Evolutionary conservation across 2,329 filamentous ascomycete genomes (phyloP), one percentile per base, ranked within the genome.

Genomic region (Septoria petroselini): DNA sequence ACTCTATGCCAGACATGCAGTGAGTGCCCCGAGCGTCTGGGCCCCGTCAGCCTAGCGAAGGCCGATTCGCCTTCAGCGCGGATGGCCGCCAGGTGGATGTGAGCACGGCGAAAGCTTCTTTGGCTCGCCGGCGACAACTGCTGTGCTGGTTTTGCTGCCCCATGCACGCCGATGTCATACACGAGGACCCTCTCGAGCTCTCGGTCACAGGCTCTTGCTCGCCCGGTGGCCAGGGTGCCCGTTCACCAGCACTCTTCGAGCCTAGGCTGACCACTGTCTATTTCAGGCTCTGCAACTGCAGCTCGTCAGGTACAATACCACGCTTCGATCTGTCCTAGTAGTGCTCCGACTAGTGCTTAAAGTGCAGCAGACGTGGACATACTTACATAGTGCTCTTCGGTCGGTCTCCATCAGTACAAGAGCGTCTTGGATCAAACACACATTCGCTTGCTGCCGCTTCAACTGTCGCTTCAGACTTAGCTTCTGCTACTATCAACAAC

Each of bases 161-260:
- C 45, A 45, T 53, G 50, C 50, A 37, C 21, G 48, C 47, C 52
- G 52, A 54, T 54, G 52, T 54, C 51, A 54, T 50, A 50, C 39
- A 54, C 47, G 42, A 47, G 19, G 44, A 41, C 39, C 50, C 50
- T 51, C 39, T 46, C 49, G n/a, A n/a, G n/a, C n/a, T 44, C 44
- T 33, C 17, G 27, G 18, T 23, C 44, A 48, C 45, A 41, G 37
- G 45, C 45, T 23, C 45, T 41, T 23, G 50, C 50, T 30, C 50
- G 44, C 50, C 41, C n/a, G 33, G n/a, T n/a, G n/a, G 29, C 21
- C 44, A 38, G 50, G 50, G 44, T 42, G 27, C 38, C 41, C 23
- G 37, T 29, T 15, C 30, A 40, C 44, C 44, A 47, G 44, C 37
- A 48, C 45, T 7, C 15, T 41, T 41, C 37, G 34, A 41, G 37